phyloP scores from a whole-genome alignment of 495 filamentous ascomycete genomes.

The Tuber aestivum region DNA sequence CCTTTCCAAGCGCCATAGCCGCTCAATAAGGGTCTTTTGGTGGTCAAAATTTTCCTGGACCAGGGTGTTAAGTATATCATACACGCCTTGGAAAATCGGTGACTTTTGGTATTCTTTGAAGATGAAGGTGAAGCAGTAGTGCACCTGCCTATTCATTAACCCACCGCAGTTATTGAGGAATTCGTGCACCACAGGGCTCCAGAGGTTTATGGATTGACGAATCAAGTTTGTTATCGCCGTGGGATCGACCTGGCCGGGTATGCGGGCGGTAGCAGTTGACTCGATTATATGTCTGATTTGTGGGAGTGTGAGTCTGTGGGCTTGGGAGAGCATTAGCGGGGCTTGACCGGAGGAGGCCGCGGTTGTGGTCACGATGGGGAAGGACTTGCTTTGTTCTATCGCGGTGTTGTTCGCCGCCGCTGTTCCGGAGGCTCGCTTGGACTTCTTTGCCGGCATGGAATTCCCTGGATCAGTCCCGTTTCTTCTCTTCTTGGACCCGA shows the following conservation, averaged over 20 bases:
- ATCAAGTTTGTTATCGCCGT: slow-evolving; percentile 42
- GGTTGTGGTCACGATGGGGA: neutral
- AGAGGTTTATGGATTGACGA: slow-evolving; percentile 22
- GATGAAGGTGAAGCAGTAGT: slow-evolving; percentile 16
- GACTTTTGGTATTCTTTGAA: slow-evolving; percentile 32
- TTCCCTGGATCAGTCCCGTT: slow-evolving; percentile 13
- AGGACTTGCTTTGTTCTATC: slow-evolving; percentile 6
- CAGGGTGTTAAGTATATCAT: slow-evolving; percentile 20
- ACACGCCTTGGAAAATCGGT: slow-evolving; percentile 23
- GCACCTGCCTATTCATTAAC: slow-evolving; percentile 17
- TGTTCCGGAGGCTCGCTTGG: slow-evolving; percentile 11
- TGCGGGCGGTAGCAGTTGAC: slow-evolving; percentile 34
- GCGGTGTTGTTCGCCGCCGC: neutral
- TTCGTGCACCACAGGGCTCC: slow-evolving; percentile 20
- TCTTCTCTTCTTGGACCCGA: slow-evolving; percentile 18
- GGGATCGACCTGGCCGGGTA: slow-evolving; percentile 44
- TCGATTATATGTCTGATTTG: slow-evolving; percentile 43
- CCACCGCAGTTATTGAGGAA: slow-evolving; percentile 19
- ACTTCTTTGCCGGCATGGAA: slow-evolving; percentile 14
- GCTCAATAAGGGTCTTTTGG: slow-evolving; percentile 15
- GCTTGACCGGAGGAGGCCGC: slow-evolving; percentile 1
- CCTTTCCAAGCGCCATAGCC: slow-evolving; percentile 22
- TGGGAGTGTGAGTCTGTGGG: slow-evolving; percentile 37
- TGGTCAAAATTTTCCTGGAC: slow-evolving; percentile 14
- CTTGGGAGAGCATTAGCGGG: slow-evolving; percentile 12